phyloP scores from a whole-genome alignment of 1,284 basidiomycete species.

The Rhodotorula sp. region DNA sequence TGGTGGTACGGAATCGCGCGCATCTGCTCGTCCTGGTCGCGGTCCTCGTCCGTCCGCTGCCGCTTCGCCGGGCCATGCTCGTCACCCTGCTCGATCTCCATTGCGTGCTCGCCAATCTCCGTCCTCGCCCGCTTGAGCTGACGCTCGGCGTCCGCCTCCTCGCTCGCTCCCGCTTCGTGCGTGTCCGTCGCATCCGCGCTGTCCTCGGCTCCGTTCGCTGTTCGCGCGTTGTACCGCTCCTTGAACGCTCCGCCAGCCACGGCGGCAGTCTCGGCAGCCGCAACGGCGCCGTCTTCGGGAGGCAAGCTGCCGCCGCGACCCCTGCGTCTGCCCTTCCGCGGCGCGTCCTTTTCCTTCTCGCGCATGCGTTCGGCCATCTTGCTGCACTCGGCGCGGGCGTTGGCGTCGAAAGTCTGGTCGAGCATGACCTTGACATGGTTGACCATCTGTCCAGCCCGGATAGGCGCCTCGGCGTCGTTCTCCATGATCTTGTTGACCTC shows the following conservation, averaged over 20 bases:
- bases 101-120: not conserved
- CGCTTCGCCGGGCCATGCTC: conserved; percentile 32
- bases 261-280: conserved; percentile 32
- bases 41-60: conserved; percentile 1
- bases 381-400: conserved; percentile 79
- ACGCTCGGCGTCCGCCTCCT: not conserved
- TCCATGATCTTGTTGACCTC: conserved; percentile 56
- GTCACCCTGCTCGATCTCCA: conserved; percentile 32
- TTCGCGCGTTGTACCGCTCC: not conserved
- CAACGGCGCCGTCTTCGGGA: conserved; percentile 38
- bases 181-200: conserved; percentile 64
- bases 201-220: conserved; percentile 41
- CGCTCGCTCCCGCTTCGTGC: not conserved
- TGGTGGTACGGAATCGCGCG: no score
- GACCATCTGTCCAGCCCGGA: conserved; percentile 84
- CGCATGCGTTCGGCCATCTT: conserved; percentile 77
- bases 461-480: conserved; percentile 71
- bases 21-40: not conserved
- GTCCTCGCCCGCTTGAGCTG: conserved; percentile 45
- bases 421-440: conserved; percentile 82
- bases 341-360: conserved; percentile 55
- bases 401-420: conserved; percentile 76
- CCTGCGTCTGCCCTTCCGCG: conserved; percentile 48
- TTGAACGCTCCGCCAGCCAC: conserved; percentile 21
- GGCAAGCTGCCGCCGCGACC: conserved; percentile 49